These are phyloP conservation scores for Paulownia fortunei DNA, from an alignment of 257 asterid genomes.

Conservation along the genomic window DNA sequence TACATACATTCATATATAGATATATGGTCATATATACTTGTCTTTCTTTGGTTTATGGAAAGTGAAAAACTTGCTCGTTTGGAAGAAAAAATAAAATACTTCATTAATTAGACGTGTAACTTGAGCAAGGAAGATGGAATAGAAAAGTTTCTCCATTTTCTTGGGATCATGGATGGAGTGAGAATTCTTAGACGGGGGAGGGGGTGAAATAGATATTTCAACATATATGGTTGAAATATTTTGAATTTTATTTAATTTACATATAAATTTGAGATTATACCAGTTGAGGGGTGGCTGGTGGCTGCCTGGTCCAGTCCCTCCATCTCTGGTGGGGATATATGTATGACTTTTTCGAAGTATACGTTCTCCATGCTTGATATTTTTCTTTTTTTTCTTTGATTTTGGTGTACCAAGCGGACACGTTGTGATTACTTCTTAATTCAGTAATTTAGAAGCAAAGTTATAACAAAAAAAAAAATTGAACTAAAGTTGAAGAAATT, in stretches of 20 bases:
- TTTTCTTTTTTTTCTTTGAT: neutral
- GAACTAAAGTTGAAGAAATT: neutral
- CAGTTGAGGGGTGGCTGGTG: too few relatives aligned
- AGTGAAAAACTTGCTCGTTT: neutral
- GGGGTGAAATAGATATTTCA: neutral
- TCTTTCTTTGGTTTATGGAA: neutral
- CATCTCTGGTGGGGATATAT: neutral
- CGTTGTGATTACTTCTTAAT: neutral
- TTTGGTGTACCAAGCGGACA: constrained; percentile 16
- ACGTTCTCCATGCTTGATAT: neutral
- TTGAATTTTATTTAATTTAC: neutral
- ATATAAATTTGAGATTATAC: neutral
- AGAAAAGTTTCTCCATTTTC: constrained; percentile 1
- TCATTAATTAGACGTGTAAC: neutral
- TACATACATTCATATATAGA: neutral
- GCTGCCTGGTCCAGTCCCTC: neutral
- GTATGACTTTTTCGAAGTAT: neutral
- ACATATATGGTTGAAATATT: too few relatives aligned
- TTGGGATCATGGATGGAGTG: neutral
- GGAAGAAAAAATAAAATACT: neutral
- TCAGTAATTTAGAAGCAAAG: neutral
- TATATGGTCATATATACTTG: too few relatives aligned
- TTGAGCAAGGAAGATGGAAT: constrained; percentile 1
- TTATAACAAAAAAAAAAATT: neutral
- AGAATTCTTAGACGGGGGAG: neutral